Evolutionary conservation across 768 basidiomycete species (phyloP), one percentile per base, ranked within the genome.

Genomic region (Boletus rex-veris): DNA sequence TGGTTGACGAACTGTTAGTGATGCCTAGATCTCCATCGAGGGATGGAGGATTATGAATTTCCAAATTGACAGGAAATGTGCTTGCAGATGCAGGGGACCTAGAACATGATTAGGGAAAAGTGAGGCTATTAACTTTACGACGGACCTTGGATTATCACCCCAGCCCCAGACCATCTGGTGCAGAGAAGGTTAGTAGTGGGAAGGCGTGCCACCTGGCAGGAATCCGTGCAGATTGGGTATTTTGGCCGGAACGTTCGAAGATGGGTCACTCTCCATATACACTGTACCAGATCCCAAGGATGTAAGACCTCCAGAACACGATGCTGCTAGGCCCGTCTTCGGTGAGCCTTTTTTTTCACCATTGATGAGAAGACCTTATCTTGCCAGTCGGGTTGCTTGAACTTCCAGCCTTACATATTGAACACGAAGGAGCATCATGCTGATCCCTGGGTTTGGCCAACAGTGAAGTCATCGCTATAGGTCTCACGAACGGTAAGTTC

Each of bases 371-470:
- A 46, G 16, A 38, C 31, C 52, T 49, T 31, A 52, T 37, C 41
- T 48, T 14, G 39, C 24, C 16, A 90, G 87, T 89, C 11, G 76
- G 74, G 50, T 49, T 86, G 12, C 69, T 81, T 0, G 75, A 85
- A 43, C 91, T n/a, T n/a, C n/a, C 94, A 0, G 64, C 88, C 3
- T 46, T 95, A 6, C 80, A 83, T 10, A 80, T 98, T 2, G 83
- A 89, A 59, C 71, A 92, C 3, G 84, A 86, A 50, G 89, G 92
- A 40, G 80, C 90, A 0, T 74, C 77, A n/a, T 88, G 86, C 64
- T 88, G 82, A 79, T 79, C 82, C 15, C 76, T 97, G 49, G 93
- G 97, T 60, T 98, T 94, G 94, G 89, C 85, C 0, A 92, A 91
- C 58, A 90, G 91, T 88, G 11, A n/a, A n/a, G n/a, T n/a, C n/a